phyloP scores from a whole-genome alignment of 2,329 filamentous ascomycete genomes.

The Colletotrichum truncatum region DNA sequence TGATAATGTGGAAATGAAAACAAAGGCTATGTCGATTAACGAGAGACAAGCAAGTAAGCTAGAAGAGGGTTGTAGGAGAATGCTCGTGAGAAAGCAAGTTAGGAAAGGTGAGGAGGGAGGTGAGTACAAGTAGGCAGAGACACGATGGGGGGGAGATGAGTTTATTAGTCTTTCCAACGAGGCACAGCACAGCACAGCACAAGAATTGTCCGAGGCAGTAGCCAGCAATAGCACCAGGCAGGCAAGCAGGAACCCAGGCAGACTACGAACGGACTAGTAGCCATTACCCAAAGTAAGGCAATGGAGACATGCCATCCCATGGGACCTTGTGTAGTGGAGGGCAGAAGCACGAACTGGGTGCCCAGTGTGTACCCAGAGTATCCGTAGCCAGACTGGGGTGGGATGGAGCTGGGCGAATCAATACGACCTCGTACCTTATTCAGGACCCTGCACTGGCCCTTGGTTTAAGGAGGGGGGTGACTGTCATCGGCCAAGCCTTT shows the following conservation, averaged over 20 bases:
- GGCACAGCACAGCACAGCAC: slow-evolving; percentile 12
- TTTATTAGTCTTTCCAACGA: slow-evolving; percentile 23
- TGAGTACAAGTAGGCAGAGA: neutral
- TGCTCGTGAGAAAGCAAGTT: slow-evolving; percentile 18
- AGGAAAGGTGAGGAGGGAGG: slow-evolving; percentile 18
- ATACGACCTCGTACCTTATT: slow-evolving; percentile 31
- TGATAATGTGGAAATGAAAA: slow-evolving; percentile 26
- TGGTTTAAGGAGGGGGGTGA: neutral
- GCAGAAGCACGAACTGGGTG: neutral
- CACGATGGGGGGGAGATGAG: slow-evolving; percentile 23
- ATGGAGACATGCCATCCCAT: neutral
- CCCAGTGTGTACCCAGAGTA: neutral
- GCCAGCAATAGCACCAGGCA: neutral
- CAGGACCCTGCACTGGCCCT: slow-evolving; percentile 26
- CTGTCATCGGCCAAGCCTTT: slow-evolving; percentile 24
- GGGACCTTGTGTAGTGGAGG: neutral
- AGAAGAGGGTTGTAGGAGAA: slow-evolving; percentile 12
- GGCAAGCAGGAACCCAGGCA: neutral
- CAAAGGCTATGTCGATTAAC: slow-evolving; percentile 27
- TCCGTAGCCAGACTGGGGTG: no score
- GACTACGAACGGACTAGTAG: neutral
- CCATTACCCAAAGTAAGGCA: neutral
- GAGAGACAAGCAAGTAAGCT: slow-evolving; percentile 26
- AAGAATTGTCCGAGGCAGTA: neutral
- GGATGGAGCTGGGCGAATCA: slow-evolving; percentile 26